A percentile compares a stretch with the other conserved stretches of the same genome.
Evolutionary conservation across 2,329 filamentous ascomycete genomes (phyloP).

Genomic region (Dactylellina drechsleri): DNA sequence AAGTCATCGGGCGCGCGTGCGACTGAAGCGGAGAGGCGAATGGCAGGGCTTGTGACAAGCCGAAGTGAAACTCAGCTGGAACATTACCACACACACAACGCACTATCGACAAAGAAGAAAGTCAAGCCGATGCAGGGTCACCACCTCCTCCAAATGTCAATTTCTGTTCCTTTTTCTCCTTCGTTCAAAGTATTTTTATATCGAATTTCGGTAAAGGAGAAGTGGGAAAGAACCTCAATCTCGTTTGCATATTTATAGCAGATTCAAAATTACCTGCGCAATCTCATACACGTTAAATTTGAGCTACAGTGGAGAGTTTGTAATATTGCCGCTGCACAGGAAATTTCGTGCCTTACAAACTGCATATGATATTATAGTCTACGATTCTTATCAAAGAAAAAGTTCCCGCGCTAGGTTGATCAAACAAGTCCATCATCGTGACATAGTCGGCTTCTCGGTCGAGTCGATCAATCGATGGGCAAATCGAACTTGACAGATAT

Average conservation of each 20-base stretch:
- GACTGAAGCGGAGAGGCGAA: conserved; percentile 49
- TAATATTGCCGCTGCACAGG: no score
- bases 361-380: conserved; percentile 1
- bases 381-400: conserved; percentile 10
- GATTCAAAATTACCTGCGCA: conserved; percentile 37
- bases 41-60: conserved; percentile 46
- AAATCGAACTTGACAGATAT: conserved; percentile 20
- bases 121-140: conserved; percentile 35
- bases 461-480: conserved; percentile 18
- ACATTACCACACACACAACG: conserved; percentile 55
- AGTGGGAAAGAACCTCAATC: conserved; percentile 17
- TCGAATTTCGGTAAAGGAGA: conserved; percentile 27
- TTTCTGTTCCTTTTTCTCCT: conserved; percentile 20
- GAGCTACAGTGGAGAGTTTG: neutral
- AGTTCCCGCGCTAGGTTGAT: conserved; percentile 37
- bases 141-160: conserved; percentile 41
- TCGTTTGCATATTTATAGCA: conserved; percentile 48
- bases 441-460: conserved; percentile 37
- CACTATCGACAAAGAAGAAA: conserved; percentile 52
- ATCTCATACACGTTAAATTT: neutral
- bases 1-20: conserved; percentile 26
- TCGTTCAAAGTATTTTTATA: neutral
- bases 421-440: conserved; percentile 21
- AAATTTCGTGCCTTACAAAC: neutral
- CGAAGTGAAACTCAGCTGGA: conserved; percentile 54